Percentiles rank a stretch among this genome's conserved stretches.
Conservation (phyloP, 2,329 filamentous ascomycete genomes). For the Xylaria hypoxylon region DNA sequence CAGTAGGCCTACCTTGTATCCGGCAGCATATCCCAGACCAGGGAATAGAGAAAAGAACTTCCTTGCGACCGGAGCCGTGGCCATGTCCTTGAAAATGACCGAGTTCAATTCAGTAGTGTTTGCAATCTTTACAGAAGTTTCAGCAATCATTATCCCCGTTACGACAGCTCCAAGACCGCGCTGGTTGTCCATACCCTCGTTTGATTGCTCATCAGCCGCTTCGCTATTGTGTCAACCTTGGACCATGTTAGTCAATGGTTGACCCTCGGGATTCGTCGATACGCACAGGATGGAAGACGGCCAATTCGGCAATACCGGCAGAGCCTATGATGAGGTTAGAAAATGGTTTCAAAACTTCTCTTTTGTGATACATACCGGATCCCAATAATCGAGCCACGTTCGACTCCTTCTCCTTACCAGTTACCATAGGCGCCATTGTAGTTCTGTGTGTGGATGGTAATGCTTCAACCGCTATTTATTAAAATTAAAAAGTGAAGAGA, state of each 20-base stretch:
- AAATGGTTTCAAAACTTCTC: neutral
- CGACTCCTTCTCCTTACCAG: conserved; percentile 79
- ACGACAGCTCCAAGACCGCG: neutral
- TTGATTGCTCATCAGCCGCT: conserved; percentile 99
- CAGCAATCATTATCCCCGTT: conserved; percentile 20
- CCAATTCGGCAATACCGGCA: conserved; percentile 71
- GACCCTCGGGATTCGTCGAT: conserved; percentile 31
- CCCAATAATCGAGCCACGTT: conserved; percentile 88
- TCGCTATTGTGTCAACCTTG: conserved; percentile 96
- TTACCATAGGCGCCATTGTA: conserved; percentile 71
- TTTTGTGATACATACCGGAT: conserved; percentile 73
- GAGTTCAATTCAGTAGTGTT: conserved; percentile 75
- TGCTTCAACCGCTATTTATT: conserved; percentile 10
- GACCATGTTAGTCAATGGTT: conserved; percentile 42
- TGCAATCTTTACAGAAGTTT: conserved; percentile 41
- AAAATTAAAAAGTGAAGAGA: conserved; percentile 12
- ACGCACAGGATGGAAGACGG: conserved; percentile 76
- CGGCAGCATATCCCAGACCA: conserved; percentile 94
- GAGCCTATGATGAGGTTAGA: conserved; percentile 61
- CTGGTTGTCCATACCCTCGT: conserved; percentile 67
- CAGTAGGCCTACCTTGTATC: conserved; percentile 80
- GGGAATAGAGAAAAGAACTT: conserved; percentile 98
- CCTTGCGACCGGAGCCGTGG: conserved; percentile 72
- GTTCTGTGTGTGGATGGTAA: conserved; percentile 5
- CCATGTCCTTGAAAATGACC: conserved; percentile 94